phyloP scores from a whole-genome alignment of 805 yeast species.

The Komagataella pseudopastoris region DNA sequence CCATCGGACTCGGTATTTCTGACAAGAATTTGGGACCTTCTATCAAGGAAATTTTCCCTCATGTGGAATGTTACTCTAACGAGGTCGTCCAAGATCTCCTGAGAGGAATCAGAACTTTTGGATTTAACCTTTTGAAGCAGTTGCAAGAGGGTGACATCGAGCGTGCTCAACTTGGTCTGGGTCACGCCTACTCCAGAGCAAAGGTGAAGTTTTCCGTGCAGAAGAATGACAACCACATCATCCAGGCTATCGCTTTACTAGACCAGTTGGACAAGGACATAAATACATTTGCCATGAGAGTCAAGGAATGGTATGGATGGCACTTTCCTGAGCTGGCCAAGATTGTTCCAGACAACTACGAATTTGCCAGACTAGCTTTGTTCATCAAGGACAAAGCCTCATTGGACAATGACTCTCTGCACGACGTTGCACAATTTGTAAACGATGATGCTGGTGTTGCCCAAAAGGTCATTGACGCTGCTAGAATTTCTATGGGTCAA shows the following conservation, averaged over 20 bases:
- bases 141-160: conserved; percentile 91
- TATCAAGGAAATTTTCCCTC: conserved; percentile 81
- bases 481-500: conserved; percentile 98
- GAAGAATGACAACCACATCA: conserved; percentile 97
- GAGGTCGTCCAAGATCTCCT: conserved; percentile 91
- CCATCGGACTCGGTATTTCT: conserved; percentile 73
- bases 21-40: conserved; percentile 95
- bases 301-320: conserved; percentile 98
- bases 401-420: conserved; percentile 67
- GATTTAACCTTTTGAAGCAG: conserved; percentile 79
- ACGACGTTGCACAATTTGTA: conserved; percentile 81
- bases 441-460: conserved; percentile 90
- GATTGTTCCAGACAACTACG: conserved; percentile 80
- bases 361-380: conserved; percentile 70
- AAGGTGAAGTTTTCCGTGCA: conserved; percentile 98
- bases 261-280: conserved; percentile 98
- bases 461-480: conserved; percentile 84
- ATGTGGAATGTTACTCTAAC: conserved; percentile 78
- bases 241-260: conserved; percentile 94
- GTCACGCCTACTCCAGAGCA: conserved; percentile 98
- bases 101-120: conserved; percentile 89
- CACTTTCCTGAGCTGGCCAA: conserved; percentile 96
- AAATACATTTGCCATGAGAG: conserved; percentile 95
- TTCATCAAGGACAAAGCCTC: conserved; percentile 80
- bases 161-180: conserved; percentile 96